Base-by-base conservation (phyloP, 2,329 filamentous ascomycete species). In the Beauveria sp. region DNA sequence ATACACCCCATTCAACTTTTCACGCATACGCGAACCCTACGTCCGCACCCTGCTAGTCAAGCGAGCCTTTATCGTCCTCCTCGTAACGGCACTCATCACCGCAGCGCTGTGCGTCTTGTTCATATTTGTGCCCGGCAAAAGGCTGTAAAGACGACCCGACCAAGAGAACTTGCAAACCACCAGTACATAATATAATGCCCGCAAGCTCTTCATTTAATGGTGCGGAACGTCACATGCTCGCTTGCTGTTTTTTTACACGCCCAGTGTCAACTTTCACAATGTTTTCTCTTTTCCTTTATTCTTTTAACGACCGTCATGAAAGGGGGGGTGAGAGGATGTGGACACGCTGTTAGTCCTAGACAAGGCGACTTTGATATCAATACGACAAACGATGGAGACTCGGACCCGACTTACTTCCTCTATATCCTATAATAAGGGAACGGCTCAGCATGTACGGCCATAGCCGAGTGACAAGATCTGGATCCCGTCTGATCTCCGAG, bases 1-100 rank as follows among this genome's bases (percentile, higher is more conserved):
- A 78, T 97, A 98, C 77, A 97, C 93, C 0, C 92, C 96, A 56
- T 93, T 97, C 81, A 90, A 87, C 74, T 97, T 96, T 78, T 89
- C 90, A 26, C 84, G 86, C 46, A 91, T 98, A 65, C 86, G 90
- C 60, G 95, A 99, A 75, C 90, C 92, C 0, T 99, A 95, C 71
- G 89, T 99, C 60, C 88, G 91, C 66, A 90, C 86, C 70, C 85
- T 98, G 22, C 82, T 99, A 61, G 86, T 86, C 66, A 93, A 93
- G 72, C 88, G 95, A 62, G 88, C 95, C 0, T 71, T 91, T 49
- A 92, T 95, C 77, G 90, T 95, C 16, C 77, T 97, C 16, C 79
- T 85, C 9, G 82, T 95, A 64, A 93, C 93, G 34, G 72, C 87
- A 30, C 72, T 96, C 38, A 81, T 96, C 60, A 90, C 93, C 65